phyloP scores from a whole-genome alignment of 1,284 basidiomycete genomes.

The Lentinus polychrous region DNA sequence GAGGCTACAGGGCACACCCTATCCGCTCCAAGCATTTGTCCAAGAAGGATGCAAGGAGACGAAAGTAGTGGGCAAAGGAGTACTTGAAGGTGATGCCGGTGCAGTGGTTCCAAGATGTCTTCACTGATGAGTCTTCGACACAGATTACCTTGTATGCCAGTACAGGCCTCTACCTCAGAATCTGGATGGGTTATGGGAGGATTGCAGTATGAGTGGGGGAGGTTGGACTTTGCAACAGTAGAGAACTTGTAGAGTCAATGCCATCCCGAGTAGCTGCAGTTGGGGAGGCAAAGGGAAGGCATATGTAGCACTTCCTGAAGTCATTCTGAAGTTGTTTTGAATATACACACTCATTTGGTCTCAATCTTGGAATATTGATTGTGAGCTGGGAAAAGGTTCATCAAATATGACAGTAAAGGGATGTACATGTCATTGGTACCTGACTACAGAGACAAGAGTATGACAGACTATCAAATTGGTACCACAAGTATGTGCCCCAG shows the following conservation, averaged over 20 bases:
- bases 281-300: background rate
- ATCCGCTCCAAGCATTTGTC: background rate
- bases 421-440: too few relatives aligned
- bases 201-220: conserved; percentile 7
- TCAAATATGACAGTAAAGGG: too few relatives aligned
- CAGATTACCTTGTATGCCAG: too few relatives aligned
- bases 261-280: background rate
- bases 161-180: background rate
- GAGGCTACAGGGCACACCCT: too few relatives aligned
- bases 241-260: conserved; percentile 6
- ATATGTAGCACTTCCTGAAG: background rate
- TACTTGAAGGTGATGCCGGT: background rate
- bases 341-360: too few relatives aligned
- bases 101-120: background rate
- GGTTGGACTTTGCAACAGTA: background rate
- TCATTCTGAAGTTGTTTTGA: too few relatives aligned
- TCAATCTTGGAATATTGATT: too few relatives aligned
- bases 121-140: conserved; percentile 1
- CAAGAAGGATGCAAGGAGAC: background rate
- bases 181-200: conserved; percentile 7
- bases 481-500: too few relatives aligned
- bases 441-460: too few relatives aligned
- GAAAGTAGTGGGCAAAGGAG: background rate
- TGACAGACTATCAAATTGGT: too few relatives aligned
- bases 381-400: too few relatives aligned